phyloP scores from a whole-genome alignment of 2,329 filamentous ascomycete species.

The Plenodomus tracheiphilus region DNA sequence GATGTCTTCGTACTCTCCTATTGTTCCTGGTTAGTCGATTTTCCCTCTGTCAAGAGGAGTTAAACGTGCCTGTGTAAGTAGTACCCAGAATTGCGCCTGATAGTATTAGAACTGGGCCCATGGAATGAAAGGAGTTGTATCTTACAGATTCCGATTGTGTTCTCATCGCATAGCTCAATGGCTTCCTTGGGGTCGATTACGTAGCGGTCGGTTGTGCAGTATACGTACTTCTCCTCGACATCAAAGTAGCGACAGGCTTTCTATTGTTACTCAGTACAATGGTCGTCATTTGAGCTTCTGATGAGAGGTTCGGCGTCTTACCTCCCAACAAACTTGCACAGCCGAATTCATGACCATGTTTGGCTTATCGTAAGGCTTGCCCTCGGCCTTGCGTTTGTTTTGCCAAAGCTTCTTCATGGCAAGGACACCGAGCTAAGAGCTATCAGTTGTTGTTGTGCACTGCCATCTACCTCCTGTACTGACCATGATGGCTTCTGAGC shows the following conservation, averaged over 20 bases:
- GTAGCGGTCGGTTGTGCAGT: slow-evolving; percentile 63
- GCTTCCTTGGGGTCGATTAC: slow-evolving; percentile 67
- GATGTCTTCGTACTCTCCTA: slow-evolving; percentile 87
- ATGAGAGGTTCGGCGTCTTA: slow-evolving; percentile 4
- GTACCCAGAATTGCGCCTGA: slow-evolving; percentile 76
- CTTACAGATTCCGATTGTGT: slow-evolving; percentile 82
- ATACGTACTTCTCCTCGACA: slow-evolving; percentile 82
- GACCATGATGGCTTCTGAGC: slow-evolving; percentile 74
- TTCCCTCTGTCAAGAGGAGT: too few species aligned
- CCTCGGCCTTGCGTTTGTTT: slow-evolving; percentile 79
- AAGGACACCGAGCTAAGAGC: slow-evolving; percentile 65
- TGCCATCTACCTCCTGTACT: slow-evolving; percentile 2
- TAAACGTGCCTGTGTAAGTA: slow-evolving; percentile 95
- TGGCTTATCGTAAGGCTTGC: slow-evolving; percentile 77
- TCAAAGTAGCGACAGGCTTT: slow-evolving; percentile 84
- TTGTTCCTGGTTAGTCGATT: too few species aligned
- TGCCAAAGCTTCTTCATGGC: slow-evolving; percentile 97
- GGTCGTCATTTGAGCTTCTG: too few species aligned
- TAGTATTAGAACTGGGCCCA: background rate
- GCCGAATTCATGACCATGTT: slow-evolving; percentile 97
- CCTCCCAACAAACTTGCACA: slow-evolving; percentile 94
- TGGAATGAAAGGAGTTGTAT: background rate
- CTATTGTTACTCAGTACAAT: slow-evolving; percentile 12
- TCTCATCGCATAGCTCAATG: slow-evolving; percentile 66
- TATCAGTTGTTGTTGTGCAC: slow-evolving; percentile 3